phyloP scores from a whole-genome alignment of 2,329 filamentous ascomycete genomes.

The Cylindrodendrum hubeiense region DNA sequence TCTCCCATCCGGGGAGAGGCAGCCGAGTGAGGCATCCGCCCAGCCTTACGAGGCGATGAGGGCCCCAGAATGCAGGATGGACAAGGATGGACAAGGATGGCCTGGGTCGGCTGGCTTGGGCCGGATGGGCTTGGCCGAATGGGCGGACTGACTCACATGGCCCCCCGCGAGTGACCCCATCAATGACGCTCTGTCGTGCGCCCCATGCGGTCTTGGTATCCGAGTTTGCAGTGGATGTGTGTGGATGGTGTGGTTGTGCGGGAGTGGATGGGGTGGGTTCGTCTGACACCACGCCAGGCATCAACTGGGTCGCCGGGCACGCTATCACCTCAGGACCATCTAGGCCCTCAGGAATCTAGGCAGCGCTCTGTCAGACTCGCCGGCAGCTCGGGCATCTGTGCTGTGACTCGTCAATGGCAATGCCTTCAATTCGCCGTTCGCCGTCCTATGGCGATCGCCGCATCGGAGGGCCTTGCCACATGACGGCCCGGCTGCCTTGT shows the following conservation, averaged over 20 bases:
- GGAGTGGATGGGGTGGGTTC: neutral
- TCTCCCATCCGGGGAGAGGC: neutral
- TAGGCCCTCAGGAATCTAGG: neutral
- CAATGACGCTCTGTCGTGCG: neutral
- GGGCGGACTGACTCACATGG: neutral
- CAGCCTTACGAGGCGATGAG: neutral
- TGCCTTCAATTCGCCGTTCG: neutral
- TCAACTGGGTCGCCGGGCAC: neutral
- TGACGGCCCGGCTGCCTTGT: neutral
- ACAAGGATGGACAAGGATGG: neutral
- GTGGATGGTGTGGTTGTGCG: neutral
- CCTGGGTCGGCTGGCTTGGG: neutral
- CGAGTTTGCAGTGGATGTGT: neutral
- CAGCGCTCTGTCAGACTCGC: neutral
- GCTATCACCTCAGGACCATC: neutral
- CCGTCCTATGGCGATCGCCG: neutral
- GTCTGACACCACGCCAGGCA: constrained; percentile 1
- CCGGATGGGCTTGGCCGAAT: too few relatives aligned
- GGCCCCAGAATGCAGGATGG: too few relatives aligned
- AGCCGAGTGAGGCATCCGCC: neutral
- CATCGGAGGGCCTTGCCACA: neutral
- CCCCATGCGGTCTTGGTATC: neutral
- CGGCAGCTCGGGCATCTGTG: neutral
- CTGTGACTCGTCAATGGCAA: neutral
- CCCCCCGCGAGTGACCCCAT: neutral